Base-by-base conservation (phyloP, 2,329 filamentous ascomycete genomes). In the Penicillium sp. region DNA sequence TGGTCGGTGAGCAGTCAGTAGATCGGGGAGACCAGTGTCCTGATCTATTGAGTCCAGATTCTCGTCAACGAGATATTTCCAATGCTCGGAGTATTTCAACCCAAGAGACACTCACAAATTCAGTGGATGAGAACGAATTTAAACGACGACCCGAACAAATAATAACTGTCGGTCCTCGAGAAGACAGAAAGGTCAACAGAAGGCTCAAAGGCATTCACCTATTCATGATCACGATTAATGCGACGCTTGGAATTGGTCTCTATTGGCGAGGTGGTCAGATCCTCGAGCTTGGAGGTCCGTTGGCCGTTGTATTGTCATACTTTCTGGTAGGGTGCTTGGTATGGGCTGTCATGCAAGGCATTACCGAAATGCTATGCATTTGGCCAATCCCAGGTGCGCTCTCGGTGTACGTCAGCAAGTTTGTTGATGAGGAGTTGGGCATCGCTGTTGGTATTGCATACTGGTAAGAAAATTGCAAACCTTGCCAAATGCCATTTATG, bases 371-470 rank as follows among this genome's bases (percentile, higher is more conserved):
- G 65, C 66, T 76, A 3, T 65, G 67, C 6, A 63, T 72, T 24
- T 77, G 73, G 70, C 73, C 74, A 0, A 71, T 75, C 9, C 67
- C 74, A 6, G 74, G 74, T 46, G 71, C 73, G 1, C 56, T 75
- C 27, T 66, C 71, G 14, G 68, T 74, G 33, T 76, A 72, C 43
- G 70, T 75, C 5, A 60, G 68, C 14, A 63, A 65, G 19, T 75
- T 75, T 55, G 70, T 76, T 14, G 75, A 76, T 48, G 63, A 65
- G 43, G 73, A 77, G 31, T 49, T 76, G 13, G 73, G 71, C 1
- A 68, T 68, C n/a, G 64, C 70, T 6, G 65, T 74, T 9, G 72
- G 73, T 6, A 55, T 74, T 6, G 65, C 68, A 39, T 74, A 75
- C 58, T 75, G 72, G 73, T 74, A 53, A 27, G 59, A 43, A 44